These are phyloP conservation scores for Penicillium macrosclerotiorum DNA, from an alignment of 495 filamentous ascomycete species.

Conservation along the genomic window DNA sequence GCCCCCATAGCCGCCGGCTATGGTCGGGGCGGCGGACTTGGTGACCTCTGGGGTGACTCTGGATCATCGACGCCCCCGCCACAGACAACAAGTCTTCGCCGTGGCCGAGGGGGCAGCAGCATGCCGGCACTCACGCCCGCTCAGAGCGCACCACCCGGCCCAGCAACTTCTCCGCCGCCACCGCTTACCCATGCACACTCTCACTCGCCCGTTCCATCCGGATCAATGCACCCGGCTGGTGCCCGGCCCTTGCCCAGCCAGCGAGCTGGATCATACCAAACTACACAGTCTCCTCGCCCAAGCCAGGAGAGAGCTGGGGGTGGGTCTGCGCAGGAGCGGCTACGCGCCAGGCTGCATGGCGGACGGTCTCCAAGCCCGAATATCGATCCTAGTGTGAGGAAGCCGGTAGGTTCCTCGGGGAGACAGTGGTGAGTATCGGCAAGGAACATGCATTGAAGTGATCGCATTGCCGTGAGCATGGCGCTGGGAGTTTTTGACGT, in stretches of 20 bases:
- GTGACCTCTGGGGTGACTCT: conserved; percentile 82
- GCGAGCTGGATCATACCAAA: conserved; percentile 69
- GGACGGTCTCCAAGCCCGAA: conserved; percentile 43
- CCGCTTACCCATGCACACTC: conserved; percentile 14
- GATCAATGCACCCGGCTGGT: conserved; percentile 36
- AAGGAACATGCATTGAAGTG: conserved; percentile 3
- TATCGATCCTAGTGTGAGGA: conserved; percentile 35
- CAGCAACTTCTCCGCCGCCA: conserved; percentile 14
- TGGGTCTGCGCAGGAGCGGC: conserved; percentile 61
- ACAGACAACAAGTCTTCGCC: conserved; percentile 55
- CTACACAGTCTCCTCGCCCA: conserved; percentile 31
- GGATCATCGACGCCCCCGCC: conserved; percentile 40
- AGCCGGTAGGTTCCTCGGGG: conserved; percentile 32
- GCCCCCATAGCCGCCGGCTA: conserved; percentile 26
- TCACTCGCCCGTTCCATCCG: conserved; percentile 16
- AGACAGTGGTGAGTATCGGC: conserved; percentile 10
- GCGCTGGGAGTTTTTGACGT: conserved; percentile 19
- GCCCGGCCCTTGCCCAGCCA: conserved; percentile 67
- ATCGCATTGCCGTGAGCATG: conserved; percentile 25
- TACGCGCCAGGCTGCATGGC: conserved; percentile 65
- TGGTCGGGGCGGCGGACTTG: conserved; percentile 52
- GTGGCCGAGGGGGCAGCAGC: conserved; percentile 30
- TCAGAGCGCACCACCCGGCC: conserved; percentile 22
- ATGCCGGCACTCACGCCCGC: conserved; percentile 20
- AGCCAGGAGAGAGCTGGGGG: conserved; percentile 46